These are phyloP conservation scores for Chlorella ohadii DNA, from an alignment of 139 green algal species.

Conservation along the genomic window DNA sequence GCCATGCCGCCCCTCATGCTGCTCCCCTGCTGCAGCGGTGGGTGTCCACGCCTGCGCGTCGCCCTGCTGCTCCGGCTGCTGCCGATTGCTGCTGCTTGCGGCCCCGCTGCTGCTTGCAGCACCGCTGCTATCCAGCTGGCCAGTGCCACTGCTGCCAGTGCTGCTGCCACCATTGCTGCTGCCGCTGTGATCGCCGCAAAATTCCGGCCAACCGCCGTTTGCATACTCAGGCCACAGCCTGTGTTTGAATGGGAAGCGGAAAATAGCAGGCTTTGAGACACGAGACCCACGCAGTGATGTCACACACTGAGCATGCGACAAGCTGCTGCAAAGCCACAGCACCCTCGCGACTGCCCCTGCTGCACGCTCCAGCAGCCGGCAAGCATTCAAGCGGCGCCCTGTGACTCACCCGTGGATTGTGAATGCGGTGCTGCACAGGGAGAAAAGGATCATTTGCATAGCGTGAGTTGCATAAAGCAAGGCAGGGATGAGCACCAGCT, in stretches of 20 bases:
- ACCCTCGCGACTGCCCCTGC: too few relatives aligned
- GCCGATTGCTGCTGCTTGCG: background rate
- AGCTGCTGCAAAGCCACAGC: too few relatives aligned
- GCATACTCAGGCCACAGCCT: conserved; percentile 74
- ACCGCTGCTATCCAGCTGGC: too few relatives aligned
- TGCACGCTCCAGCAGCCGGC: too few relatives aligned
- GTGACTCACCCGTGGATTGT: conserved; percentile 74
- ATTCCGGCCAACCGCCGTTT: conserved; percentile 72
- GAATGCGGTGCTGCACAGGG: conserved; percentile 56
- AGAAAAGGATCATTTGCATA: background rate
- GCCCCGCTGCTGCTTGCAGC: background rate
- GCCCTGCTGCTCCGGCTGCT: background rate
- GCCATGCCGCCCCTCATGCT: background rate
- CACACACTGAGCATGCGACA: too few relatives aligned
- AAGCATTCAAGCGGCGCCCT: too few relatives aligned
- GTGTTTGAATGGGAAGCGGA: too few relatives aligned
- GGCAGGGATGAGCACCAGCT: background rate
- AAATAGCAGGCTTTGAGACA: too few relatives aligned
- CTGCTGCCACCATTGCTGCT: background rate
- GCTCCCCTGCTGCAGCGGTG: background rate
- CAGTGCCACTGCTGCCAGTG: background rate
- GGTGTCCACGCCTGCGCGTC: too few relatives aligned
- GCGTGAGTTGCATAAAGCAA: too few relatives aligned
- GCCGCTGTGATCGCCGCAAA: background rate
- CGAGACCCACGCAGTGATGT: too few relatives aligned